A percentile compares a stretch with the other conserved stretches of the same genome.
phyloP scores from a whole-genome alignment of 2,329 filamentous ascomycete species.

The Neurospora sp. region DNA sequence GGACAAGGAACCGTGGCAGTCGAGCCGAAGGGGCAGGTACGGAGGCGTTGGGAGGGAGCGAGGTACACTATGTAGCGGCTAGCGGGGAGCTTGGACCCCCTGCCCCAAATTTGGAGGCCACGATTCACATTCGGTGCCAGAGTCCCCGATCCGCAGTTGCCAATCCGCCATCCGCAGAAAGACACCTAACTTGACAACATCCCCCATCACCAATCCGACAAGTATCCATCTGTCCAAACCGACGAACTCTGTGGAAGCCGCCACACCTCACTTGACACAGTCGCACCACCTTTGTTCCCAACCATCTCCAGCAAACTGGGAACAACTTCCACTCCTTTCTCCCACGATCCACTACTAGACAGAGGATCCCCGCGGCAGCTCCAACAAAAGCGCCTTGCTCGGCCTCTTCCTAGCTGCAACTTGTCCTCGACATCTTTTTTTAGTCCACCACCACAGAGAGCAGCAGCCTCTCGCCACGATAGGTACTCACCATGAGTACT shows the following conservation, averaged over 20 bases:
- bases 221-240: background rate
- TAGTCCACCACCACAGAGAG: background rate
- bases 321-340: background rate
- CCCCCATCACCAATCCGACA: background rate
- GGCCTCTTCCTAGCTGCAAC: background rate
- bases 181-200: background rate
- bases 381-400: background rate
- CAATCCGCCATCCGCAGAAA: background rate
- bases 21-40: background rate
- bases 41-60: background rate
- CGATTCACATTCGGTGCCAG: slow-evolving; percentile 22
- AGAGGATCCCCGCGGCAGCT: background rate
- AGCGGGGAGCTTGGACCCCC: slow-evolving; percentile 17
- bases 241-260: background rate
- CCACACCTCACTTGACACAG: background rate
- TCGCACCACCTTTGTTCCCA: background rate
- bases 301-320: background rate
- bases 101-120: slow-evolving; percentile 26
- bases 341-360: background rate
- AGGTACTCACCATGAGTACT: slow-evolving; percentile 60
- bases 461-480: background rate
- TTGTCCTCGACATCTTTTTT: background rate
- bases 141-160: background rate
- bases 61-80: background rate
- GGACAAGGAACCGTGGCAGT: background rate